A percentile compares a stretch with the other conserved stretches of the same genome.
phyloP scores from a whole-genome alignment of 306 rosid genomes.

The Ziziphus jujuba region DNA sequence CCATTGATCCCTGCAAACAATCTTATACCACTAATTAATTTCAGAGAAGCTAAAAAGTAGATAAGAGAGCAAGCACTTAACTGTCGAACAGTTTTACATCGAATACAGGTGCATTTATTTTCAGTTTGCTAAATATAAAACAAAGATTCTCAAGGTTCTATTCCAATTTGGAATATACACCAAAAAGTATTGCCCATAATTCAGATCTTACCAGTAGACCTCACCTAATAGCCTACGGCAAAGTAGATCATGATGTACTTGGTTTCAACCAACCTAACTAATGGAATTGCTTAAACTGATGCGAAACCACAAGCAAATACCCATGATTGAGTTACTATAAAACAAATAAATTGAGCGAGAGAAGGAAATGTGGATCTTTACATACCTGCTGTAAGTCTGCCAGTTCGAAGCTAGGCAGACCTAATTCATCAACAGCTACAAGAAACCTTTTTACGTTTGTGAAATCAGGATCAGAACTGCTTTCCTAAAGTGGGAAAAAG shows the following conservation, averaged over 20 bases:
- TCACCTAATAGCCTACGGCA: background rate
- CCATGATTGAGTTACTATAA: too few relatives aligned
- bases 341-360: background rate
- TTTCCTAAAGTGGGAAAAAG: slow-evolving; percentile 48
- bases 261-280: background rate
- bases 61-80: slow-evolving; percentile 1
- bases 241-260: background rate
- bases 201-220: background rate
- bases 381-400: slow-evolving; percentile 81
- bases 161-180: background rate
- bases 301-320: too few relatives aligned
- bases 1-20: slow-evolving; percentile 78
- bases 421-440: slow-evolving; percentile 72
- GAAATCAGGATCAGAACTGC: slow-evolving; percentile 36
- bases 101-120: slow-evolving; percentile 6
- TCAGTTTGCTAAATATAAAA: background rate
- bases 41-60: slow-evolving; percentile 16
- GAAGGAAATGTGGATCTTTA: slow-evolving; percentile 19
- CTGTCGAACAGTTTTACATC: slow-evolving; percentile 16
- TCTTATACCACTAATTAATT: slow-evolving; percentile 33
- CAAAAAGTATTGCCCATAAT: background rate
- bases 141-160: background rate
- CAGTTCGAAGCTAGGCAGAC: slow-evolving; percentile 72
- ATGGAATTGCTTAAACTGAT: background rate
- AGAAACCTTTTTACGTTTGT: slow-evolving; percentile 60